phyloP scores from a whole-genome alignment of 495 filamentous ascomycete species.

The Trypethelium eluteriae region DNA sequence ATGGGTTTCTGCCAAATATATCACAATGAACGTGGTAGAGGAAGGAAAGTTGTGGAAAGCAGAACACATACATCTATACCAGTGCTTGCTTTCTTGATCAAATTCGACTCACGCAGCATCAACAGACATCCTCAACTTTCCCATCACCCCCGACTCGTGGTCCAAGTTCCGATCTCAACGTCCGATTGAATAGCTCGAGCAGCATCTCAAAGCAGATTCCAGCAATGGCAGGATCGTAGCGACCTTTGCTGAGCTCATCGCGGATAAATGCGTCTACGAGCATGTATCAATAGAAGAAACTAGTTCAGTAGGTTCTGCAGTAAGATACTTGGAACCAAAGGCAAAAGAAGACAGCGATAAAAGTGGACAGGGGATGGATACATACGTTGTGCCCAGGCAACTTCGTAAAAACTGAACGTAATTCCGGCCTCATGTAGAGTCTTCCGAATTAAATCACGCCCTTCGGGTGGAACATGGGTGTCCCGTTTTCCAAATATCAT shows the following conservation, averaged over 20 bases:
- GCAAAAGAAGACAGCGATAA: not conserved
- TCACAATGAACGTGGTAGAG: too few species aligned
- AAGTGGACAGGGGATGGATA: conserved; percentile 16
- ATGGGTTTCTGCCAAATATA: too few species aligned
- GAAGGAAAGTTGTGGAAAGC: too few species aligned
- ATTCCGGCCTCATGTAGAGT: conserved; percentile 70
- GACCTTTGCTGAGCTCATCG: conserved; percentile 88
- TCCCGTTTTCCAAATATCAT: conserved; percentile 87
- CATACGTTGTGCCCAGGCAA: conserved; percentile 81
- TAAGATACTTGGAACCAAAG: not conserved
- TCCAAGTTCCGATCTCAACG: conserved; percentile 71
- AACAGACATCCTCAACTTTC: conserved; percentile 43
- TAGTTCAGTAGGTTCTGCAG: not conserved
- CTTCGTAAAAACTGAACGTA: conserved; percentile 77
- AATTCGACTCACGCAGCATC: not conserved
- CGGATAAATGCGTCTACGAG: conserved; percentile 74
- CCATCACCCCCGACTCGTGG: conserved; percentile 34
- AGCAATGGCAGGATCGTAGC: conserved; percentile 80
- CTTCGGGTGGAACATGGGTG: conserved; percentile 79
- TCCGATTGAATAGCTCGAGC: conserved; percentile 74
- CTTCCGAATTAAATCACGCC: conserved; percentile 77
- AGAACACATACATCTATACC: too few species aligned
- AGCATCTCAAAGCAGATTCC: conserved; percentile 91
- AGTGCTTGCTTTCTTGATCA: too few species aligned
- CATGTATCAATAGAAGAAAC: not conserved